Conservation (phyloP, 192 early-diverging fungal species). For the Backusella circina region DNA sequence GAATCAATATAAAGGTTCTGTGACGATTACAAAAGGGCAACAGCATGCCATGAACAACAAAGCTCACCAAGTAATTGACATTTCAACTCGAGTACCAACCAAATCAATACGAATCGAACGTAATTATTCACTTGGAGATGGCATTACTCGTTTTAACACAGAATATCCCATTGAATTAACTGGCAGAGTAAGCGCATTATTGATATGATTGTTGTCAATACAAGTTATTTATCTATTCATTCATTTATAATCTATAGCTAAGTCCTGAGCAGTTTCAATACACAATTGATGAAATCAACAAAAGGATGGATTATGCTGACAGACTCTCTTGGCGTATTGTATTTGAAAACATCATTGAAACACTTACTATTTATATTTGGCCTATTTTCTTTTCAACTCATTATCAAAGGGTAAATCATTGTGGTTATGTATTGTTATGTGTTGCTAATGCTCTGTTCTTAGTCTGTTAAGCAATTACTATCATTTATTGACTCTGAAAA, state of each 20-base stretch:
- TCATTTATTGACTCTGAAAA: conserved; percentile 35
- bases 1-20: background rate
- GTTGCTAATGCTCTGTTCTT: background rate
- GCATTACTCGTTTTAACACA: conserved; percentile 33
- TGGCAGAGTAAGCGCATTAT: conserved; percentile 28
- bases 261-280: conserved; percentile 22
- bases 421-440: background rate
- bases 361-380: conserved; percentile 34
- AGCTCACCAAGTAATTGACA: background rate
- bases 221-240: too few relatives aligned
- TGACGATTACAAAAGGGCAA: conserved; percentile 1
- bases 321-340: conserved; percentile 22
- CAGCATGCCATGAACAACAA: conserved; percentile 9
- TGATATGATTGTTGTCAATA: background rate
- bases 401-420: conserved; percentile 28
- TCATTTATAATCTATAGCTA: conserved; percentile 14
- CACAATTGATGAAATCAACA: conserved; percentile 33
- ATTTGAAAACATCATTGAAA: conserved; percentile 37
- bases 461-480: conserved; percentile 25
- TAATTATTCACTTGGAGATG: conserved; percentile 35
- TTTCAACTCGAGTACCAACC: conserved; percentile 11
- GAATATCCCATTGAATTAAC: conserved; percentile 22
- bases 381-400: conserved; percentile 26
- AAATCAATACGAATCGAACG: conserved; percentile 31
- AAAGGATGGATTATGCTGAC: conserved; percentile 26